A percentile compares a stretch with the other conserved stretches of the same genome.
Conservation (phyloP, 225 moss, liverwort and hornwort species). For the Neckera pumila region DNA sequence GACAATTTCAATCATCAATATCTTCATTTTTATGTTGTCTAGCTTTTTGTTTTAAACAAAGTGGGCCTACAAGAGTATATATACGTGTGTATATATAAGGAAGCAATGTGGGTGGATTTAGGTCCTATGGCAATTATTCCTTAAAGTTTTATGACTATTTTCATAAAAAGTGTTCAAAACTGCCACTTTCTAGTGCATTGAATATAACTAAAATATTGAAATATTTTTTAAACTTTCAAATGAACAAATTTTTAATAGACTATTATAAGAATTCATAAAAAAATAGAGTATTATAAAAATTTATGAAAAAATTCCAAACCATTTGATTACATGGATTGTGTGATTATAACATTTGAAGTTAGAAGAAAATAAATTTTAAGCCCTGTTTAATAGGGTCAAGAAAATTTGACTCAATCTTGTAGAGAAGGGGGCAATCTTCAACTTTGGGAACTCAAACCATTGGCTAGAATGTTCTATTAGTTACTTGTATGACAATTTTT, state of each 20-base stretch:
- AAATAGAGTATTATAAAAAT: background rate
- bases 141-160: background rate
- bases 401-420: background rate
- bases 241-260: background rate
- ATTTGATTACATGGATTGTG: rapidly evolving
- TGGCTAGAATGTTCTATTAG: too few species aligned
- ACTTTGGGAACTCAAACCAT: background rate
- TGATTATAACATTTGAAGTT: background rate
- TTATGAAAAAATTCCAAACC: rapidly evolving
- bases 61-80: too few species aligned
- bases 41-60: too few species aligned
- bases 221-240: background rate
- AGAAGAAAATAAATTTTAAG: background rate
- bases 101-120: too few species aligned
- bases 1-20: background rate
- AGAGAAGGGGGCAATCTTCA: background rate
- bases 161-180: background rate
- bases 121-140: background rate
- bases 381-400: rapidly evolving
- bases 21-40: too few species aligned
- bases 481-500: background rate
- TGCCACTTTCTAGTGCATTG: background rate
- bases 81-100: too few species aligned
- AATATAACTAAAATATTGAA: background rate
- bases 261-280: background rate